Base-by-base conservation (phyloP, 352 stramenopile genomes). In the Lagenidium sp. region DNA sequence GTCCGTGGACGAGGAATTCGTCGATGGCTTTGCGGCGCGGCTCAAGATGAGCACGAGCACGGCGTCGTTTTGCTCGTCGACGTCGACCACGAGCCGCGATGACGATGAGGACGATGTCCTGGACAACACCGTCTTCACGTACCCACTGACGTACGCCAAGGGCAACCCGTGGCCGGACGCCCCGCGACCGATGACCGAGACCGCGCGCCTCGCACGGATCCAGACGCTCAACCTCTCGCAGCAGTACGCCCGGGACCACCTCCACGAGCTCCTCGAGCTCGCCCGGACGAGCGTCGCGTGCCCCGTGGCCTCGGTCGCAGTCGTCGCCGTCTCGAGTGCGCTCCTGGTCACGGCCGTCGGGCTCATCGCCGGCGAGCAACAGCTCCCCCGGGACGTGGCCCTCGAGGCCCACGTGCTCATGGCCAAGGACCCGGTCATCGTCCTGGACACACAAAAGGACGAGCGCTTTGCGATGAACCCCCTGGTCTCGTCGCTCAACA, bases 341-440 rank as follows among this genome's bases (percentile, higher is more conserved):
- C 63, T 89, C 26, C 77, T 93, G 13, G 72, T 87, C 29, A 85
- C 80, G 7, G 78, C 77, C 11, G 68, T 85, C 18, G 77, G 80
- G 2, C 73, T 93, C 19, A n/a, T n/a, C n/a, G 61, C 72, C 0
- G 79, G 73, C 23, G 77, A 93, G 45, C n/a, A n/a, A n/a, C 79
- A 89, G 49, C 47, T 93, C 21, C 77, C 80, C 30, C 77, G 80
- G 10, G 77, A 89, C 47, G 55, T 93, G 34, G 71, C 72, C 22
- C 56, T 89, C 30, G 77, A 93, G 41, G 60, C 65, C 7, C 77
- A 93, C 49, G 63, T 69, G 13, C 68, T 93, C 53, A 88, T 93
- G 77, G 83, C 71, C 7, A 44, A 26, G n/a, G 62, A 82, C 19
- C 77, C 77, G 13, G 68, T 85, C 0, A 65, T 90, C 38, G 53